Evolutionary conservation across 2,329 filamentous ascomycete genomes (phyloP).

Genomic region (Penicillium sp.): DNA sequence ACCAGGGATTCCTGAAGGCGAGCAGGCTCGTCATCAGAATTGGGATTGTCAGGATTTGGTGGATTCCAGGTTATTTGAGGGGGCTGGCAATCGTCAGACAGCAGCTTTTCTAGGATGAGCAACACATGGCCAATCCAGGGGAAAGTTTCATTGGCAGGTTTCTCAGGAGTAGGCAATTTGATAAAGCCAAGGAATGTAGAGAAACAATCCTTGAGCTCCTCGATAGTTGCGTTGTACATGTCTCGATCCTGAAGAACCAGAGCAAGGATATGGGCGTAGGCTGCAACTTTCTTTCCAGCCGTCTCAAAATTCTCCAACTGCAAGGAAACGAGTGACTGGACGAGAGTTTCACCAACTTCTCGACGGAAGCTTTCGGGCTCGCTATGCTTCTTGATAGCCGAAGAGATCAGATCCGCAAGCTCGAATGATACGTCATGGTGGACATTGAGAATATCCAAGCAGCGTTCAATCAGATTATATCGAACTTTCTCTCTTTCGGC

Average conservation of each 20-base stretch:
- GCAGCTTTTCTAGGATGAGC: slow-evolving; percentile 81
- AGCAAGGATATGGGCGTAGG: slow-evolving; percentile 88
- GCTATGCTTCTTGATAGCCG: slow-evolving; percentile 64
- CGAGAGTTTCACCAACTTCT: slow-evolving; percentile 79
- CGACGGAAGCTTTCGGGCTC: slow-evolving; percentile 61
- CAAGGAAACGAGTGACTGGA: slow-evolving; percentile 75
- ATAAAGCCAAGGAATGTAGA: slow-evolving; percentile 76
- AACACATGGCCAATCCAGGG: slow-evolving; percentile 92
- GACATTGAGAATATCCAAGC: slow-evolving; percentile 82
- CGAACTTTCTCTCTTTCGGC: slow-evolving; percentile 71
- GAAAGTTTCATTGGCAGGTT: slow-evolving; percentile 73
- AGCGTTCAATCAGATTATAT: slow-evolving; percentile 80
- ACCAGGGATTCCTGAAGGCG: slow-evolving; percentile 63
- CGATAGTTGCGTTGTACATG: slow-evolving; percentile 77
- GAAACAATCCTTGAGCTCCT: slow-evolving; percentile 75
- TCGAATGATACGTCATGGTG: slow-evolving; percentile 90
- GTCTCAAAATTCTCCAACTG: slow-evolving; percentile 58
- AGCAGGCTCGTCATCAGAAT: slow-evolving; percentile 56
- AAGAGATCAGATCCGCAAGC: slow-evolving; percentile 79
- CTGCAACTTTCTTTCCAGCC: slow-evolving; percentile 71
- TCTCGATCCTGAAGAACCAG: slow-evolving; percentile 78
- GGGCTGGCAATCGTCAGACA: slow-evolving; percentile 87
- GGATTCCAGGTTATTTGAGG: slow-evolving; percentile 69
- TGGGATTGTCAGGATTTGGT: slow-evolving; percentile 49
- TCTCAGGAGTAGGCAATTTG: slow-evolving; percentile 60